phyloP scores from a whole-genome alignment of 306 rosid species.

The Pterocarpus macrocarpus region DNA sequence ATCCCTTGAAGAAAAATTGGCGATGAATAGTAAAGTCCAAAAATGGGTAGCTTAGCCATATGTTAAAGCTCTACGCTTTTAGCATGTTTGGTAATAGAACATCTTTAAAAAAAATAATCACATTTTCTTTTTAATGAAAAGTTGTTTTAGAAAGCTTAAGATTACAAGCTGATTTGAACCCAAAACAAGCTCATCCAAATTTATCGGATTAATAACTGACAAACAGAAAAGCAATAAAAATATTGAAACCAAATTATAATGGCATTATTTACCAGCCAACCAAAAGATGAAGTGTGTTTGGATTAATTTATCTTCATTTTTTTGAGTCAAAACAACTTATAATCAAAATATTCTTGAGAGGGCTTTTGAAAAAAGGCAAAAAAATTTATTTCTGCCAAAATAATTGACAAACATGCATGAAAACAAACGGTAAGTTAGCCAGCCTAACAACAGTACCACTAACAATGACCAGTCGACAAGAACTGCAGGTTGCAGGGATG shows the following conservation, averaged over 20 bases:
- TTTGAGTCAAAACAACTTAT: background rate
- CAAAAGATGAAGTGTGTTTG: background rate
- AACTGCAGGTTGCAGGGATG: slow-evolving; percentile 35
- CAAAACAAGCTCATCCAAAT: too few species aligned
- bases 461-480: slow-evolving; percentile 11
- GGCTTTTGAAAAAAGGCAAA: background rate
- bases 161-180: too few species aligned
- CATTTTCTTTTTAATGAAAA: too few species aligned
- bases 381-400: background rate
- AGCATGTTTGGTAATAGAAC: too few species aligned
- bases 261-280: slow-evolving; percentile 28
- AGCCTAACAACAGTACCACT: slow-evolving; percentile 17
- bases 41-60: background rate
- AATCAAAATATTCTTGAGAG: background rate
- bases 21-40: background rate
- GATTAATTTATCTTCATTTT: background rate
- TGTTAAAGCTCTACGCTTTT: slow-evolving; percentile 22
- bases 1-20: slow-evolving; percentile 10
- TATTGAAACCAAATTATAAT: background rate
- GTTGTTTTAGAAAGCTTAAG: too few species aligned
- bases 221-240: slow-evolving; percentile 17
- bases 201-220: slow-evolving; percentile 12
- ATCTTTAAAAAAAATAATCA: too few species aligned
- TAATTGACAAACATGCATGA: background rate
- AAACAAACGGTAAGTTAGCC: slow-evolving; percentile 24